Conservation (phyloP, 352 stramenopile species). For the Aphanomyces euteiches region DNA sequence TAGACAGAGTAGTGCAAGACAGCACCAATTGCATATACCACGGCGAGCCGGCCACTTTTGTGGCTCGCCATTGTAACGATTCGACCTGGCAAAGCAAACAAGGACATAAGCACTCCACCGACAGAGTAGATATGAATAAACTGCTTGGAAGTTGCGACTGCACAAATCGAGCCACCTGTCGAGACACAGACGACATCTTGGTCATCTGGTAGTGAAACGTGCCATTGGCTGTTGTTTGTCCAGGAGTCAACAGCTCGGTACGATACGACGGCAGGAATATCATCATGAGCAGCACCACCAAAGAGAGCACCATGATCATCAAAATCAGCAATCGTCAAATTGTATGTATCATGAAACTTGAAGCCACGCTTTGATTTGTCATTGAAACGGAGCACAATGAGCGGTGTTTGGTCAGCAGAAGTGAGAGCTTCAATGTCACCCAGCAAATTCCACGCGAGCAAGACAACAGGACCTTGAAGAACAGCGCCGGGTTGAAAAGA, state of each 20-base stretch:
- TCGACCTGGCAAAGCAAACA: conserved; percentile 57
- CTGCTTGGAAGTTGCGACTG: conserved; percentile 66
- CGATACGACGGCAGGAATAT: conserved; percentile 70
- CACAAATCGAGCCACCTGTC: conserved; percentile 58
- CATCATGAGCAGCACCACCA: conserved; percentile 50
- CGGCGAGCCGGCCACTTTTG: conserved; percentile 44
- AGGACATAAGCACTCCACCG: conserved; percentile 57
- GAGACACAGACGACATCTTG: conserved; percentile 75
- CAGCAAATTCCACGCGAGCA: conserved; percentile 68
- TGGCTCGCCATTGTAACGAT: conserved; percentile 71
- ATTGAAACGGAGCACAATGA: conserved; percentile 75
- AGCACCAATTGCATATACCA: conserved; percentile 53
- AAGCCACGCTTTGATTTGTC: conserved; percentile 80
- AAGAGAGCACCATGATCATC: conserved; percentile 75
- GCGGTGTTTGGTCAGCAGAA: conserved; percentile 43
- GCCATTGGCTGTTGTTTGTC: conserved; percentile 76
- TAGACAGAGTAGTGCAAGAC: conserved; percentile 34
- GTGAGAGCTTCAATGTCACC: conserved; percentile 79
- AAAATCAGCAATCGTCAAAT: conserved; percentile 71
- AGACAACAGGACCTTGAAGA: conserved; percentile 41
- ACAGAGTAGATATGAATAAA: conserved; percentile 70
- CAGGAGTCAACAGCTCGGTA: conserved; percentile 83
- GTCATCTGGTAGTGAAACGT: conserved; percentile 55
- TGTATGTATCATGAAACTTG: conserved; percentile 83
- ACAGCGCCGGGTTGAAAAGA: conserved; percentile 65